Conservation (phyloP, 139 green algal species). For the Nannochloris sp. region DNA sequence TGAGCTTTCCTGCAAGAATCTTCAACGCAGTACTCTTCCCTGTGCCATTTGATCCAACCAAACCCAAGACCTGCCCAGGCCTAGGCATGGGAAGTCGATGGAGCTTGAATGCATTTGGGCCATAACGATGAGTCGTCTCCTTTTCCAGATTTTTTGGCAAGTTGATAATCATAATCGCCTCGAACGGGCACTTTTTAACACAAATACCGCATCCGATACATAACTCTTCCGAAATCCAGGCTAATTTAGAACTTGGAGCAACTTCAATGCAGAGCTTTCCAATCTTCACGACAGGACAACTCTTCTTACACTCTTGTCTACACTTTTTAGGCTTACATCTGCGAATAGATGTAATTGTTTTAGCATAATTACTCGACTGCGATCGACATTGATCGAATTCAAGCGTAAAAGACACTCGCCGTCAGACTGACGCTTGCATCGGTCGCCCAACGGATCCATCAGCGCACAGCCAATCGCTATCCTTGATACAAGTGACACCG, state of each 20-base stretch:
- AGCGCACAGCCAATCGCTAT: too few relatives aligned
- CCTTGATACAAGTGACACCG: too few relatives aligned
- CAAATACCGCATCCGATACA: conserved; percentile 99
- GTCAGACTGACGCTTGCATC: background rate
- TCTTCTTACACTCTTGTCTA: conserved; percentile 98
- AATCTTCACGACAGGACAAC: conserved; percentile 96
- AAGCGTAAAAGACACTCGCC: background rate
- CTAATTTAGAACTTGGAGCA: conserved; percentile 69
- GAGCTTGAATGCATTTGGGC: conserved; percentile 98
- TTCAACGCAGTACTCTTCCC: conserved; percentile 98
- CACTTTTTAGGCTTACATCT: conserved; percentile 99
- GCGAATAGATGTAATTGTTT: too few relatives aligned
- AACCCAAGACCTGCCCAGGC: conserved; percentile 90
- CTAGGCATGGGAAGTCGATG: conserved; percentile 86
- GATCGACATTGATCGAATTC: background rate
- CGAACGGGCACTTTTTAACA: conserved; percentile 98
- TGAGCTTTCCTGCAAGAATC: conserved; percentile 93
- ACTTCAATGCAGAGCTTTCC: conserved; percentile 97
- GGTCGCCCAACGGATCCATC: too few relatives aligned
- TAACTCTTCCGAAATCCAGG: conserved; percentile 96
- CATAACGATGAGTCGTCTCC: conserved; percentile 97
- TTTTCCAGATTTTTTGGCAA: conserved; percentile 94
- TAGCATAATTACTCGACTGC: background rate
- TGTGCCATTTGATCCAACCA: conserved; percentile 98
- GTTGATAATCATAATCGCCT: conserved; percentile 99